Base-by-base conservation (phyloP, 768 basidiomycete species). In the Dictyophora rubrovolvata region DNA sequence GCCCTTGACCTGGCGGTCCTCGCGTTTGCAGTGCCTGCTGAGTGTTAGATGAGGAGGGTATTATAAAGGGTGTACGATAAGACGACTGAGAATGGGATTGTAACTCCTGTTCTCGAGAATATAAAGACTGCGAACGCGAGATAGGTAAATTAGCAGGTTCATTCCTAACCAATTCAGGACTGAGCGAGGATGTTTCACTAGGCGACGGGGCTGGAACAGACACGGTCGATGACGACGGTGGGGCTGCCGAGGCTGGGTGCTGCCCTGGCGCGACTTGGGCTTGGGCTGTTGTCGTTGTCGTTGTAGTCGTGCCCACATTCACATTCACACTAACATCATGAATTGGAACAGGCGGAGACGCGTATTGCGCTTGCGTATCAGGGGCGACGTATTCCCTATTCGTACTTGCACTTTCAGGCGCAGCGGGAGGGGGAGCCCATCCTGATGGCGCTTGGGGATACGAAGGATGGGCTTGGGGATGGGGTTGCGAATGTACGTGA, bases 201-300 rank as follows among this genome's bases (percentile, higher is more conserved):
- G 68, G 56, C 1, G 64, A 68, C 33, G 0, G 62, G 66, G 51
- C 66, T 72, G 0, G 86, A 86, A 56, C 85, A 85, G 6, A 87
- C 72, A 22, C 62, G 86, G 86, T 0, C 86, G 86, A 0, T 82
- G 75, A 14, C 82, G 74, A 12, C 5, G 55, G 42, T 12, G n/a
- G 14, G 11, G 42, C 42, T 42, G 3, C 42, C 42, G 42, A 4
- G 2, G 2, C 4, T 28, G 28, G 28, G 4, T 28, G 28, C 28
- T 28, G 28, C 28, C 4, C 2, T 28, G 28, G 28, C 28, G 28
- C 28, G 28, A 28, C 28, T 28, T 28, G 28, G 28, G 28, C 28
- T 28, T 28, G 28, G n/a, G n/a, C n/a, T n/a, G n/a, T n/a, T 28
- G 28, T 28, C 28, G 28, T 7, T 7, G 28, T 28, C 28, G 28